Evolutionary conservation across 495 filamentous ascomycete species (phyloP), one percentile per base, ranked within the genome.

Genomic region (Penicillium tannophilum): DNA sequence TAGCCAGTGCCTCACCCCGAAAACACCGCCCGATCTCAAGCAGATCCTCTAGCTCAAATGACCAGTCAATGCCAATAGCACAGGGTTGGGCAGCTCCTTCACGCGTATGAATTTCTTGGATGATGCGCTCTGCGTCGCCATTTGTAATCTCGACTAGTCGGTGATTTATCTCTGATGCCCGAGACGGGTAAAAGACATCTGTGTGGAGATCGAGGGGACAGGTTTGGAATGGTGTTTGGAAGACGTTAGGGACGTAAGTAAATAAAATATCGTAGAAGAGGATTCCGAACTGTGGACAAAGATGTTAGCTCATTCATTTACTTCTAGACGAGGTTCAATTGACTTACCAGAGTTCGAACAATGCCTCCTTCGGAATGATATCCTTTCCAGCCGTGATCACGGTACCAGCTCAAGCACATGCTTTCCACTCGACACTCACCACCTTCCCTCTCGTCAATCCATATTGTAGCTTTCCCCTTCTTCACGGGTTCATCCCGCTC

Each of bases 211-310:
- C 94, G 14, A 98, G 78, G 1, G 94, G 94, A 65, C 91, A 95
- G 1, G 91, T 96, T 68, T 98, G 94, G 70, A 88, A 98, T 6
- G 88, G 80, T 4, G 93, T 98, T 68, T 98, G 92, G 75, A 98
- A 98, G 61, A 98, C 93, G 62, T 97, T 97, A 23, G 94, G 93
- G 28, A 97, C 82, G 73, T 96, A 96, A 35, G 92, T 82, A 75
- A 97, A 98, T 6, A 98, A 80, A 33, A 97, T 84, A 73, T 98
- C 93, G 78, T 87, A 93, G 76, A 98, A 96, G 20, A 98, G 84
- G 63, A 92, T 92, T 24, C 86, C 90, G 72, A 97, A 97, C 53
- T 81, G 39, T 11, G 12, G 9, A 11, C 11, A 3, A 9, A 23
- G 20, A 3, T 3, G 10, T 36, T 36, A 14, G 3, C 12, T 14